Conservation (phyloP, 2,329 filamentous ascomycete species). For the Colletotrichum orbiculare region DNA sequence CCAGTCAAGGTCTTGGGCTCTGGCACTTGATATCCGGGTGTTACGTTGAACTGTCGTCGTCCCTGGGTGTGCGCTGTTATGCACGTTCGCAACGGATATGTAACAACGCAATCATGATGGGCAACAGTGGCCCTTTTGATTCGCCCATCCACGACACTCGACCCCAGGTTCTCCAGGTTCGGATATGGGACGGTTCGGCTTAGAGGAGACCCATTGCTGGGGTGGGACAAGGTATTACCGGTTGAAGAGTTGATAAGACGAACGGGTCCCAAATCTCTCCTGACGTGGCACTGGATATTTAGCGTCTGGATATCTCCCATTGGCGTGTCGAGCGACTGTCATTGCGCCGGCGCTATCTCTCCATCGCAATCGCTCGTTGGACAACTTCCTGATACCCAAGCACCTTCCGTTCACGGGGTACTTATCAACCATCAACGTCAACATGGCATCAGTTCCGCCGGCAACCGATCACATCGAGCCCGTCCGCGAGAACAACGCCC, state of each 20-base stretch:
- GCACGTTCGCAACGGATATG: background rate
- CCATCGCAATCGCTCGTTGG: no score
- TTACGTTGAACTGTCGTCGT: background rate
- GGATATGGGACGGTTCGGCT: background rate
- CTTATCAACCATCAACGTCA: background rate
- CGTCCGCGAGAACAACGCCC: background rate
- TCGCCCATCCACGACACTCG: background rate
- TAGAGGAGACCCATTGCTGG: constrained; percentile 6
- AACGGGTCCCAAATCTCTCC: constrained; percentile 1
- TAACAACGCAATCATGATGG: background rate
- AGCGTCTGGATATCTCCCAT: background rate
- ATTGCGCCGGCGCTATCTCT: background rate
- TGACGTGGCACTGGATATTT: no score
- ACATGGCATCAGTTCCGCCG: constrained; percentile 2
- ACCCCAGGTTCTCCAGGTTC: constrained; percentile 13
- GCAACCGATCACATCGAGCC: constrained; percentile 16
- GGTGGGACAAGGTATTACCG: background rate
- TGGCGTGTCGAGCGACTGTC: background rate
- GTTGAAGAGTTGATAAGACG: constrained; percentile 20
- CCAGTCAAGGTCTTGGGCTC: background rate
- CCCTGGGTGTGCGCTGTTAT: no score
- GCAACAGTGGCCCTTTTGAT: no score
- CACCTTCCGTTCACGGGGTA: background rate
- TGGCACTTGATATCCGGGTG: constrained; percentile 8
- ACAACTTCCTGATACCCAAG: background rate